Evolutionary conservation across 108 stramenopile genomes (phyloP).

Genomic region (Skeletonema menzelii): DNA sequence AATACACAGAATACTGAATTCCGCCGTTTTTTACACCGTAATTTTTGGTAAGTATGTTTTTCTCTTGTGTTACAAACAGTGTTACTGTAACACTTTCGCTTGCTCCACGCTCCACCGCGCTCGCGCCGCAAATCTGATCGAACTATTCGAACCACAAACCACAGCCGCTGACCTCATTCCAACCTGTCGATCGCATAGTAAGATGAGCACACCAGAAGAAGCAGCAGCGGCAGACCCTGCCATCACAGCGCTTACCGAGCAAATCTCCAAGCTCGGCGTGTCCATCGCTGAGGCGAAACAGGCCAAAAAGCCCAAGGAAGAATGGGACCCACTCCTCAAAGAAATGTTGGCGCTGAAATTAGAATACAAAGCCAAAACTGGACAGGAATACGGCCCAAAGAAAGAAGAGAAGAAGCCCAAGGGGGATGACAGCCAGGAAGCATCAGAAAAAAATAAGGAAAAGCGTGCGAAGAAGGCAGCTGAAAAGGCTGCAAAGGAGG

Average conservation of each 20-base stretch:
- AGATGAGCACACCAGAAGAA: slow-evolving; percentile 1
- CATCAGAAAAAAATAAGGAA: slow-evolving; percentile 82
- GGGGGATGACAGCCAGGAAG: slow-evolving; percentile 47
- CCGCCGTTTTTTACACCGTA: too few species aligned
- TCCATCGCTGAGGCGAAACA: slow-evolving; percentile 74
- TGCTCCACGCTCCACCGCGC: too few species aligned
- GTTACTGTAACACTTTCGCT: too few species aligned
- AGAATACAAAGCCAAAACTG: slow-evolving; percentile 71
- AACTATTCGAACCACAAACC: too few species aligned
- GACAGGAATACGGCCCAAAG: slow-evolving; percentile 58
- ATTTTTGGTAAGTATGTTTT: too few species aligned
- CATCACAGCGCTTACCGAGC: slow-evolving; percentile 37
- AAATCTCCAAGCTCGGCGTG: slow-evolving; percentile 73
- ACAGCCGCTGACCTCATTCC: not conserved
- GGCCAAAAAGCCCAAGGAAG: slow-evolving; percentile 72
- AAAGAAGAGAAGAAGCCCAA: slow-evolving; percentile 42
- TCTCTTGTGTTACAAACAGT: too few species aligned
- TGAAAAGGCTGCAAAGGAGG: slow-evolving; percentile 85
- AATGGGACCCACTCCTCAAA: slow-evolving; percentile 74
- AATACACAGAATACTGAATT: too few species aligned
- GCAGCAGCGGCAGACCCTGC: slow-evolving; percentile 26
- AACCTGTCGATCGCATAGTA: not conserved
- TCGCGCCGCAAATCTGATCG: too few species aligned
- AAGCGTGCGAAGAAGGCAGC: slow-evolving; percentile 80
- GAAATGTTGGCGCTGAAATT: slow-evolving; percentile 78